Base-by-base conservation (phyloP, 345 rosid species). In the Populus pruinosa region DNA sequence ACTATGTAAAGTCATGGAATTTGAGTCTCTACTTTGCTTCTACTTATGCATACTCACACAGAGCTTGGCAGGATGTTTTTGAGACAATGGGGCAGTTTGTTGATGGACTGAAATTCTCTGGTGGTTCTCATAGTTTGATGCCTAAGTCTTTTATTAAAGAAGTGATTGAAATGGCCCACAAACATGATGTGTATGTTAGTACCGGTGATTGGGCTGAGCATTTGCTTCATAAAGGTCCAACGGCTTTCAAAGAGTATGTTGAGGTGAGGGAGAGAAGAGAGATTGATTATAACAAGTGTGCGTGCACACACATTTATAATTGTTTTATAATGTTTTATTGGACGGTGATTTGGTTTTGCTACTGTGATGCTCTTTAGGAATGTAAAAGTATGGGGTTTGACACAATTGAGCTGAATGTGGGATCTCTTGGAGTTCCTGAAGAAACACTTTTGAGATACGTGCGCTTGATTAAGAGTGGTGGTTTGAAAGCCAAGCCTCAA, bases 161-260 rank as follows among this genome's bases (percentile, higher is more conserved):
- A 77, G 91, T 91, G 69, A 88, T 91, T 50, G 84, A 87, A 69
- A 83, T 82, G 88, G 97, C 97, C 69, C 97, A 92, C 77, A 87
- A 88, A 29, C 94, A 93, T 79, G 86, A 90, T 74, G 91, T 93
- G 9, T 93, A 93, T 79, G 99, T 93, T 11, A 93, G 95, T 71
- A 92, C 95, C 0, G 95, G 98, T 7, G 98, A 93, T 61, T 96
- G 98, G 98, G 92, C 97, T 16, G 98, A 93, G 36, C 96, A 93
- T 86, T 59, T 87, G 85, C 82, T 87, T 78, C 90, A 85, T 53
- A 81, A 67, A 87, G 94, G 94, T 76, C 95, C 91, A 21, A 87
- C 96, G 13, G 89, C 92, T 76, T 92, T 96, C 87, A 89, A 87
- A 79, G 89, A 92, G 5, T 92, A 91, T 76, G 87, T 93, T 4